These are phyloP conservation scores for Blepharisma stoltei DNA, from an alignment of 73 alveolate genomes.

Conservation along the genomic window DNA sequence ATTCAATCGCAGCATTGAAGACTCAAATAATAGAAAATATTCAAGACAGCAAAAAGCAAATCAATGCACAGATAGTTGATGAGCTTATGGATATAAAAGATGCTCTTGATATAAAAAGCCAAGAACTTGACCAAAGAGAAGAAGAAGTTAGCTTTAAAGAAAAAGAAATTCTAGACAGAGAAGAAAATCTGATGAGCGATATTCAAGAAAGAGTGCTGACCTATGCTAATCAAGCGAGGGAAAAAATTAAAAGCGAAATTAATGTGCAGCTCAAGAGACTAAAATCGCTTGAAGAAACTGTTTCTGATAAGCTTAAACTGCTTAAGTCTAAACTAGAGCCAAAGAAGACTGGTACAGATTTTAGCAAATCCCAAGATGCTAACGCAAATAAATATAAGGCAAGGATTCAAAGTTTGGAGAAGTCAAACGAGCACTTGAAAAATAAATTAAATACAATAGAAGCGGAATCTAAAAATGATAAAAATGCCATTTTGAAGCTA, in stretches of 20 bases:
- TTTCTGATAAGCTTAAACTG: not conserved
- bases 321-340: not conserved
- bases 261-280: constrained; percentile 8
- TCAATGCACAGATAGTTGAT: not conserved
- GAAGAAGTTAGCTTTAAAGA: not conserved
- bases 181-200: not conserved
- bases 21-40: not conserved
- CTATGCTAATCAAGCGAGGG: not conserved
- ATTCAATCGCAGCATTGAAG: not conserved
- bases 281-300: not conserved
- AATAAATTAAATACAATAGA: not conserved
- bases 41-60: constrained; percentile 5
- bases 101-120: not conserved
- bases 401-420: constrained; percentile 4
- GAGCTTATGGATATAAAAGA: not conserved
- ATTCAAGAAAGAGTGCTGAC: not conserved
- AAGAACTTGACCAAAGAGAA: not conserved
- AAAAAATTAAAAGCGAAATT: constrained; percentile 3
- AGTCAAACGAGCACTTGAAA: not conserved
- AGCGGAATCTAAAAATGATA: constrained; percentile 2
- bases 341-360: not conserved
- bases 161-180: not conserved
- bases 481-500: not conserved
- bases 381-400: not conserved
- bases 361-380: not conserved